Evolutionary conservation across 2,329 filamentous ascomycete genomes (phyloP).

Genomic region (Nectriaceae sp.): DNA sequence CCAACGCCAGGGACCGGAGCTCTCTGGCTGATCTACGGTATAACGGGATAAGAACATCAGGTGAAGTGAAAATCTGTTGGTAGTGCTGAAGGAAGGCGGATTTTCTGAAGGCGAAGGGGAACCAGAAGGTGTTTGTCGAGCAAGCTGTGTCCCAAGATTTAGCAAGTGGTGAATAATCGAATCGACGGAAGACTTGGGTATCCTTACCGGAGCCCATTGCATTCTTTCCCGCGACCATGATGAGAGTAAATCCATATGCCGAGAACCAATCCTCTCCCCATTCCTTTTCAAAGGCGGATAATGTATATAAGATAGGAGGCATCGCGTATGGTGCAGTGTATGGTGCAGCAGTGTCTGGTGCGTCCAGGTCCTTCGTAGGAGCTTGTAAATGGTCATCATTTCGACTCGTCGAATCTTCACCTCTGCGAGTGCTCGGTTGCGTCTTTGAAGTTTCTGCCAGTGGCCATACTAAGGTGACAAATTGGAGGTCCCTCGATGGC

Average conservation of each 20-base stretch:
- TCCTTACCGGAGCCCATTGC: conserved; percentile 1
- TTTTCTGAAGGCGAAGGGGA: too few relatives aligned
- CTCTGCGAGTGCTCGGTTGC: background rate
- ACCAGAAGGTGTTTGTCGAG: too few relatives aligned
- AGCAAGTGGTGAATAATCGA: conserved; percentile 1
- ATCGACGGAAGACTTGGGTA: background rate
- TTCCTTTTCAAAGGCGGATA: conserved; percentile 9
- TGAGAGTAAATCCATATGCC: conserved; percentile 9
- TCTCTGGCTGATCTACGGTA: too few relatives aligned
- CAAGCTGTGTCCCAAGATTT: background rate
- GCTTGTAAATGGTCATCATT: background rate
- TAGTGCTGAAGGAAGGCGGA: too few relatives aligned
- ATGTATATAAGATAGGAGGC: conserved; percentile 1
- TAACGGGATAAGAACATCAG: too few relatives aligned
- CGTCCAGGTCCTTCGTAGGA: background rate
- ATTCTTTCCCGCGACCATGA: conserved; percentile 8
- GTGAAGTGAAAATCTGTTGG: too few relatives aligned
- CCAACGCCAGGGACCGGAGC: too few relatives aligned
- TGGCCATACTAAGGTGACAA: too few relatives aligned
- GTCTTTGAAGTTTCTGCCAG: conserved; percentile 1
- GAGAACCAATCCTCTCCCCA: conserved; percentile 13
- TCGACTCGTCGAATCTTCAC: background rate
- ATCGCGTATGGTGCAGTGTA: background rate
- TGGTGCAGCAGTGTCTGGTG: too few relatives aligned
- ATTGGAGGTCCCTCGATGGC: too few relatives aligned